These are phyloP conservation scores for Solidago caesia DNA, from an alignment of 129 eudicot genomes.

Conservation along the genomic window DNA sequence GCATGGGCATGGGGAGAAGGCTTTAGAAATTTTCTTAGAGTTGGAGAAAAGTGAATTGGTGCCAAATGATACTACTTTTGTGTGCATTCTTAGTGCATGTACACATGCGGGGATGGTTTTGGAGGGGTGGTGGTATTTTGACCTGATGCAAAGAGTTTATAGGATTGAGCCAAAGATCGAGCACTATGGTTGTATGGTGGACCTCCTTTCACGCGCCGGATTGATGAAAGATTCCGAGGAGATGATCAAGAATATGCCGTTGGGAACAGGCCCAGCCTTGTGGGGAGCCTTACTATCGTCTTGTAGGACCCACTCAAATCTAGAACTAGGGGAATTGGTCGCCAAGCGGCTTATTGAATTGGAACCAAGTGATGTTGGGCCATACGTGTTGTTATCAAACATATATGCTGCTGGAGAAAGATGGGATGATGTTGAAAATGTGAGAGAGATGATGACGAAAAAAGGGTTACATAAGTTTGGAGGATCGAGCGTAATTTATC, in stretches of 20 bases:
- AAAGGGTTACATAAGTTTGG: constrained; percentile 48
- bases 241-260: constrained; percentile 41
- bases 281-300: constrained; percentile 71
- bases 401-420: constrained; percentile 60
- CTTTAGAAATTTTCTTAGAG: constrained; percentile 53
- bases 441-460: constrained; percentile 48
- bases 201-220: constrained; percentile 65
- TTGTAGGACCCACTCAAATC: constrained; percentile 54
- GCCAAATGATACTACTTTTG: constrained; percentile 71
- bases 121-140: constrained; percentile 79
- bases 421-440: constrained; percentile 59
- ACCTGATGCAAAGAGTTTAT: constrained; percentile 59
- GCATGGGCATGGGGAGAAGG: constrained; percentile 62
- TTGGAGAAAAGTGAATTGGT: constrained; percentile 47
- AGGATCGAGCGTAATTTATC: constrained; percentile 43
- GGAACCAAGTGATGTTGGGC: constrained; percentile 57
- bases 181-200: constrained; percentile 79
- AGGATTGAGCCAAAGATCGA: constrained; percentile 63
- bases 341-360: constrained; percentile 55
- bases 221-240: constrained; percentile 54
- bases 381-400: constrained; percentile 64
- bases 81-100: constrained; percentile 61
- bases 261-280: constrained; percentile 47
- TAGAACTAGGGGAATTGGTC: constrained; percentile 66
- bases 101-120: constrained; percentile 63